Conservation (phyloP, 176 grass and related monocot species). For the Hyparrhenia diplandra region DNA sequence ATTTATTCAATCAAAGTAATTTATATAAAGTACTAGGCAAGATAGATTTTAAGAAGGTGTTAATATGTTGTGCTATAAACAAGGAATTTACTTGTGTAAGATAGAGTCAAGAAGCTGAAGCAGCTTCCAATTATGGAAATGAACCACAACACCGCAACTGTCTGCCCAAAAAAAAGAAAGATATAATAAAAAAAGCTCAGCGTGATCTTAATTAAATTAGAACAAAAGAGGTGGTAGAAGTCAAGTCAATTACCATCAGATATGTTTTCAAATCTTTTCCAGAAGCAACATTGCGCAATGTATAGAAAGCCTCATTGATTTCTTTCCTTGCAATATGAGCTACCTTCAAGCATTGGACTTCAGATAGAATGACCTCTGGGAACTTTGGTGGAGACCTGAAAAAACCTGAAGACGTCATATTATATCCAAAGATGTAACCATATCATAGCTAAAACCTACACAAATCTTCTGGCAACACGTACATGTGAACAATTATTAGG, state of each 20-base stretch:
- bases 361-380: slow-evolving; percentile 61
- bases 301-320: slow-evolving; percentile 82
- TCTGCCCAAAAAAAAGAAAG: slow-evolving; percentile 33
- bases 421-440: background rate
- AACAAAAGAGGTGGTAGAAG: background rate
- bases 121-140: slow-evolving; percentile 74
- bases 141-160: slow-evolving; percentile 61
- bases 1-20: background rate
- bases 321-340: slow-evolving; percentile 56
- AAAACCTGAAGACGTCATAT: background rate
- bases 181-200: slow-evolving; percentile 1
- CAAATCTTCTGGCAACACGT: background rate
- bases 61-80: background rate
- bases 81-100: slow-evolving; percentile 57
- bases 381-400: slow-evolving; percentile 80
- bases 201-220: background rate
- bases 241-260: slow-evolving; percentile 40
- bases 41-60: background rate
- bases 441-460: background rate
- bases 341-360: slow-evolving; percentile 45
- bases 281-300: slow-evolving; percentile 61
- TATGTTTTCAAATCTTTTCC: slow-evolving; percentile 76
- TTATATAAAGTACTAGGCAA: background rate
- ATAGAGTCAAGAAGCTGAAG: slow-evolving; percentile 88
- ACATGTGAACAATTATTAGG: background rate